A percentile compares a stretch with the other conserved stretches of the same genome.
Evolutionary conservation across 2,329 filamentous ascomycete genomes (phyloP).

Genomic region (Amphichorda felina): DNA sequence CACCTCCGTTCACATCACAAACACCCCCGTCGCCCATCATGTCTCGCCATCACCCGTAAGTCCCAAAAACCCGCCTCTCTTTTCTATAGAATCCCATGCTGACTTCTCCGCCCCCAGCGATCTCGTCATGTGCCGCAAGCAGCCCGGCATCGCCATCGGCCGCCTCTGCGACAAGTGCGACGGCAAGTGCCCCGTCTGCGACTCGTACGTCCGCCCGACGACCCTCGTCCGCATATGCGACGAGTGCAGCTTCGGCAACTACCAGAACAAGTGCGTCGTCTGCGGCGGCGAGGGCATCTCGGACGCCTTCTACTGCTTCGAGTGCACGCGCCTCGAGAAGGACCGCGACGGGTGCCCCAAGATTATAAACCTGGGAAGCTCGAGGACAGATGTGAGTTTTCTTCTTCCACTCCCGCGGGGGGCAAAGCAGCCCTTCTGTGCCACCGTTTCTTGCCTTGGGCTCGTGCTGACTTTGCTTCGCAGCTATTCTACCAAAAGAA

Average conservation of each 20-base stretch:
- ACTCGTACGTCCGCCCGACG: constrained; percentile 95
- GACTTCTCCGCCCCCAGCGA: constrained; percentile 43
- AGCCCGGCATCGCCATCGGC: constrained; percentile 93
- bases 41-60: constrained; percentile 90
- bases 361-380: constrained; percentile 97
- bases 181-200: constrained; percentile 97
- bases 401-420: background rate
- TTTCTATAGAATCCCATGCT: constrained; percentile 1
- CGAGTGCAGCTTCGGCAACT: constrained; percentile 98
- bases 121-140: constrained; percentile 99
- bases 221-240: constrained; percentile 98
- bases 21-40: constrained; percentile 40
- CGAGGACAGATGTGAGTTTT: constrained; percentile 71
- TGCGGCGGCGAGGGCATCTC: constrained; percentile 97
- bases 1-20: constrained; percentile 1
- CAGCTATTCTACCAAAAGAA: constrained; percentile 56
- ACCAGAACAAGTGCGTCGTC: constrained; percentile 99
- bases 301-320: constrained; percentile 98
- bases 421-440: background rate
- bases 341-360: constrained; percentile 96
- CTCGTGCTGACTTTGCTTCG: constrained; percentile 3
- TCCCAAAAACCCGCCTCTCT: constrained; percentile 10
- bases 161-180: constrained; percentile 99
- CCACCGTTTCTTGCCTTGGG: constrained; percentile 1
- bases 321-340: constrained; percentile 94